Conservation (phyloP, 2,329 filamentous ascomycete genomes). For the Aureobasidium vineae region DNA sequence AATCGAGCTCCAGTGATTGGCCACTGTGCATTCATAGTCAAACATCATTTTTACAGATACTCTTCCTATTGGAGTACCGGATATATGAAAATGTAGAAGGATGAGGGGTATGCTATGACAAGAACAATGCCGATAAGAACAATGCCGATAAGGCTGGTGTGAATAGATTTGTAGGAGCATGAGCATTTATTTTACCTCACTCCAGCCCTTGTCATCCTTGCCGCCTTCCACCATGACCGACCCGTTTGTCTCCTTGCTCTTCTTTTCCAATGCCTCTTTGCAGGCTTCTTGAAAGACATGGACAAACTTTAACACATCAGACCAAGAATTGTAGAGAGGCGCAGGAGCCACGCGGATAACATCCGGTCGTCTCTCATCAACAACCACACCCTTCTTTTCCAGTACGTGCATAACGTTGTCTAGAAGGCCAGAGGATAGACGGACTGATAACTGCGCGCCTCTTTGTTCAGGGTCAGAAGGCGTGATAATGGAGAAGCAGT, state of each 20-base stretch:
- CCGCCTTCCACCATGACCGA: conserved; percentile 36
- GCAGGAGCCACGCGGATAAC: conserved; percentile 82
- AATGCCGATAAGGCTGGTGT: too few relatives aligned
- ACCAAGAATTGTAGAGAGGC: conserved; percentile 78
- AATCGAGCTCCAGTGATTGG: background rate
- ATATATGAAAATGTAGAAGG: background rate
- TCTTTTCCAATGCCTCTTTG: conserved; percentile 25
- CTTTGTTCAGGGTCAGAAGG: conserved; percentile 65
- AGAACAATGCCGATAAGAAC: background rate
- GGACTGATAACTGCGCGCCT: conserved; percentile 75
- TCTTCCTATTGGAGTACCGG: background rate
- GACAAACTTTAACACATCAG: conserved; percentile 66
- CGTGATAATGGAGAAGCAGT: conserved; percentile 60
- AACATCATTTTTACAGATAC: background rate
- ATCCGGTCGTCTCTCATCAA: conserved; percentile 81
- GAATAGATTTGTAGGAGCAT: background rate
- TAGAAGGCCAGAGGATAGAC: conserved; percentile 65
- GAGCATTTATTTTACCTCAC: conserved; percentile 34
- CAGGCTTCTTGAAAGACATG: conserved; percentile 54
- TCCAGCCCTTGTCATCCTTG: conserved; percentile 36
- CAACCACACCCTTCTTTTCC: conserved; percentile 67
- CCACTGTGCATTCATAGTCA: background rate
- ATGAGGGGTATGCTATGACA: background rate
- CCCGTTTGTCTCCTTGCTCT: background rate
- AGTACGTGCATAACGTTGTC: conserved; percentile 65